Evolutionary conservation across 202 grass and related monocot species (phyloP).

Genomic region (Zoysia matrella): DNA sequence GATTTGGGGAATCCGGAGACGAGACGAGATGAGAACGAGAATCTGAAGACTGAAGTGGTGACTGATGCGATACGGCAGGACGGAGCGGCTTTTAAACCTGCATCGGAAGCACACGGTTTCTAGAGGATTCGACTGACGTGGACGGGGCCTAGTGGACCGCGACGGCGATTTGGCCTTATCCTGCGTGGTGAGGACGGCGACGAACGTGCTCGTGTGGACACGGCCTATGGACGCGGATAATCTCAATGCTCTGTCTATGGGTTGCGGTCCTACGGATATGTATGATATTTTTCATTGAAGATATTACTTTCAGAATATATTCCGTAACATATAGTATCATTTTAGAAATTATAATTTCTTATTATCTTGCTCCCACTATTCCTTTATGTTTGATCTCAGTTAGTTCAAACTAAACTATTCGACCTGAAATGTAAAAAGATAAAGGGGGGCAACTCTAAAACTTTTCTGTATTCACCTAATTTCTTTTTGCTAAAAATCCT

Average conservation of each 20-base stretch:
- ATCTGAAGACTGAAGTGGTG: too few relatives aligned
- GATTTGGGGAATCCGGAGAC: slow-evolving; percentile 20
- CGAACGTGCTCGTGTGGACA: neutral
- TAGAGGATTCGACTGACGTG: slow-evolving; percentile 48
- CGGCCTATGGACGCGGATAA: neutral
- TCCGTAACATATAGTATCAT: neutral
- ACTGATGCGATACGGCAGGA: neutral
- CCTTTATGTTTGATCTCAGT: too few relatives aligned
- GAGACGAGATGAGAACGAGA: neutral
- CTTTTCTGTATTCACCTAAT: too few relatives aligned
- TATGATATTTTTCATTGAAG: neutral
- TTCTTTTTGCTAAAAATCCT: too few relatives aligned
- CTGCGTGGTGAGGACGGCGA: neutral
- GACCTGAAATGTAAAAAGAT: too few relatives aligned
- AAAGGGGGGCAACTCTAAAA: too few relatives aligned
- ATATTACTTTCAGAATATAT: neutral
- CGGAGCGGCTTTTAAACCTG: slow-evolving; percentile 39
- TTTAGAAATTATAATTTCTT: neutral
- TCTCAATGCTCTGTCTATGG: neutral
- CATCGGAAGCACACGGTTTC: slow-evolving; percentile 33
- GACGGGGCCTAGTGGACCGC: slow-evolving; percentile 8
- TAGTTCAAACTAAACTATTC: too few relatives aligned
- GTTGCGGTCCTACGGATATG: neutral
- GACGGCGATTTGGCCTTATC: slow-evolving; percentile 33
- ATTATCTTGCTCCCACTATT: too few relatives aligned